phyloP scores from a whole-genome alignment of 176 grass and related monocot species.

The Triticum dicoccoides region DNA sequence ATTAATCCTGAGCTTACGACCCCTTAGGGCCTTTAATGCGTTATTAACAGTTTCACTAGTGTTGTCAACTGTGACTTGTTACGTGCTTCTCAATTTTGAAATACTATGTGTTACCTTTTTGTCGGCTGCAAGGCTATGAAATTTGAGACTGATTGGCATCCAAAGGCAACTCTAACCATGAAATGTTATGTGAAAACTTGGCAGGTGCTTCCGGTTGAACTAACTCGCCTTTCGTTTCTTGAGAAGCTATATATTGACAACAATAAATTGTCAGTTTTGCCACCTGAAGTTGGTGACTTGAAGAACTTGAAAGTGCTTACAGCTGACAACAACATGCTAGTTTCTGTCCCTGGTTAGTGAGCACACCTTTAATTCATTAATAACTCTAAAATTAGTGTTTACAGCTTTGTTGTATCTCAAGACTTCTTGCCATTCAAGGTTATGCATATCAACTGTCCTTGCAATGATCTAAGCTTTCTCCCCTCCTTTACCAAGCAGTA shows the following conservation, averaged over 20 bases:
- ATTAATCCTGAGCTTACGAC: background rate
- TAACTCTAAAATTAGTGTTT: background rate
- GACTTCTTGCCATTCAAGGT: background rate
- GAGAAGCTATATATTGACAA: constrained; percentile 93
- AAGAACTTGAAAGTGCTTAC: constrained; percentile 79
- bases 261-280: constrained; percentile 83
- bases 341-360: constrained; percentile 92
- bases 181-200: constrained; percentile 25
- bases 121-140: constrained; percentile 6
- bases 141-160: background rate
- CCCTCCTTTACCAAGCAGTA: constrained; percentile 49
- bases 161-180: constrained; percentile 22
- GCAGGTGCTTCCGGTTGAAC: constrained; percentile 90
- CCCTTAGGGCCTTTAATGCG: background rate
- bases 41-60: background rate
- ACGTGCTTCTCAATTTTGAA: background rate
- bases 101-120: constrained; percentile 7
- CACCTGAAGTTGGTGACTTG: constrained; percentile 90
- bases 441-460: constrained; percentile 15
- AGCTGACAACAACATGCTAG: constrained; percentile 85
- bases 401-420: constrained; percentile 5
- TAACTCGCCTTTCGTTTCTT: constrained; percentile 77
- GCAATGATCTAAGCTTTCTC: background rate
- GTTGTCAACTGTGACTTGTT: constrained; percentile 4
- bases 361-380: background rate